Evolutionary conservation across 2,329 filamentous ascomycete genomes (phyloP), one percentile per base, ranked within the genome.

Genomic region (Parasarocladium wereldwijsianum): DNA sequence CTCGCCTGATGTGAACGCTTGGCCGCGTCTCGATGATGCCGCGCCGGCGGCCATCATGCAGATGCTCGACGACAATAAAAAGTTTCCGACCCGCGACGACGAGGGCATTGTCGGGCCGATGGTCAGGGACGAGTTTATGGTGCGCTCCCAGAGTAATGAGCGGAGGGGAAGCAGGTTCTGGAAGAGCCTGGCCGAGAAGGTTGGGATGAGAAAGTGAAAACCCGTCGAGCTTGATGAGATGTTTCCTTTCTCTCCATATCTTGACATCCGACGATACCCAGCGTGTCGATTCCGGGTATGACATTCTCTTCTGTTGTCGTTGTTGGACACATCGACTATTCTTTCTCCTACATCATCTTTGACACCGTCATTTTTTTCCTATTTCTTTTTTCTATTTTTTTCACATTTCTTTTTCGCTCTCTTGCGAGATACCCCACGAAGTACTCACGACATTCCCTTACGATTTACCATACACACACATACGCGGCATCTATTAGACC

Each of bases 51-150:
- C 70, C 33, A 71, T 85, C 38, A 78, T 79, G 0, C 65, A 69
- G 16, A 68, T 86, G 41, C 62, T 76, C 37, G 74, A 81, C 46
- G 63, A 76, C 46, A 66, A 79, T 37, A 78, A 80, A 46, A 93
- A 94, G 52, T 94, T 93, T 44, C 85, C 85, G 15, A 74, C 77
- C 42, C 70, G 87, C 18, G 85, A 85, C 31, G 85, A 93, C 44
- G 78, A 86, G 43, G 86, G 93, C 51, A 92, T 94, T 47, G 84
- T 94, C 25, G 86, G 86, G 2, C 86, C 86, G 6, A 93, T 94
- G 86, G 71, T 74, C 41, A 66, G 68, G 9, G 65, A 70, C 39
- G 57, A 59, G 22, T 54, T 60, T 37, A 71, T 71, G 66, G 50
- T 53, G 17, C 55, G 61, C 26, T 51, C 55, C 10, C 49, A 47